phyloP scores from a whole-genome alignment of 2,329 filamentous ascomycete genomes.

The Cladorrhinum sp. region DNA sequence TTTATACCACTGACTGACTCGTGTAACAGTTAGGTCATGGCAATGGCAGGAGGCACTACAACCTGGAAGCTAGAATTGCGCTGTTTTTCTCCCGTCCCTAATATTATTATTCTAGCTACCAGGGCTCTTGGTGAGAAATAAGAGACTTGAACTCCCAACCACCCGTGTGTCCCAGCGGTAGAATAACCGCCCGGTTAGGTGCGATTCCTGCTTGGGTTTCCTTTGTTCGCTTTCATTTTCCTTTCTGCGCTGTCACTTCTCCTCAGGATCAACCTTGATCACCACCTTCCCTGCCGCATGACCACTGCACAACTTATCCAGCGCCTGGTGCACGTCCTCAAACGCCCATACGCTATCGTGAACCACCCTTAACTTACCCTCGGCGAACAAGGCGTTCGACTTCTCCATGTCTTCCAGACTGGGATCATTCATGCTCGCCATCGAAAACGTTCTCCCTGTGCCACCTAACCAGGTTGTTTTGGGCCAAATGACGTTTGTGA shows the following conservation, averaged over 20 bases:
- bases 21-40: too few relatives aligned
- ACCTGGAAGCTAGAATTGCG: too few relatives aligned
- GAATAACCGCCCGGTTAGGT: neutral
- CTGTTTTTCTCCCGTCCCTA: too few relatives aligned
- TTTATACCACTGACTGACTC: too few relatives aligned
- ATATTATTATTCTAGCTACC: too few relatives aligned
- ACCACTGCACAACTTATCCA: slow-evolving; percentile 31
- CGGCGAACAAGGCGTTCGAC: slow-evolving; percentile 28
- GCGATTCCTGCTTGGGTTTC: too few relatives aligned
- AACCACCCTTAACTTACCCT: slow-evolving; percentile 26
- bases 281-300: slow-evolving; percentile 35
- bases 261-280: slow-evolving; percentile 25
- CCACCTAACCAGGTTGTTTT: slow-evolving; percentile 31
- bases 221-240: neutral
- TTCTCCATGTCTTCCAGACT: slow-evolving; percentile 27
- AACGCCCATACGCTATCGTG: slow-evolving; percentile 30
- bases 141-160: too few relatives aligned
- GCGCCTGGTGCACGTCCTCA: slow-evolving; percentile 30
- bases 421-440: slow-evolving; percentile 29
- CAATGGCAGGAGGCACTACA: too few relatives aligned
- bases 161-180: too few relatives aligned
- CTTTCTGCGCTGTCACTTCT: too few relatives aligned
- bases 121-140: too few relatives aligned
- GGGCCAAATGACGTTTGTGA: slow-evolving; percentile 23
- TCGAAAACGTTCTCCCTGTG: slow-evolving; percentile 31